phyloP scores from a whole-genome alignment of 139 green algal genomes.

The Microglena sp. region DNA sequence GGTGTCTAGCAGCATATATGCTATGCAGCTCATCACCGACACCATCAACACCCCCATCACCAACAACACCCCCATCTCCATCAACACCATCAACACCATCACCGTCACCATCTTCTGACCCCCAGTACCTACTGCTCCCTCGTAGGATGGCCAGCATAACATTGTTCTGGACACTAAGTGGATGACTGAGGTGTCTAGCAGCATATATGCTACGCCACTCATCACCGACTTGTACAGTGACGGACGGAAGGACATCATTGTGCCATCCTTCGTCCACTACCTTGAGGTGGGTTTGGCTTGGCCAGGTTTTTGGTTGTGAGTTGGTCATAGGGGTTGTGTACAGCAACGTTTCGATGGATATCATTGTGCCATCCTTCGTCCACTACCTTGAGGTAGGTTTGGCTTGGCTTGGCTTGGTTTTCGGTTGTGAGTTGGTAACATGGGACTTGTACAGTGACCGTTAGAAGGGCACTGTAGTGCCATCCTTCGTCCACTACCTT shows the following conservation, averaged over 20 bases:
- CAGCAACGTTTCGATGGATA: conserved; percentile 76
- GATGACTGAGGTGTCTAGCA: conserved; percentile 73
- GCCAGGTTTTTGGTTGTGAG: neutral
- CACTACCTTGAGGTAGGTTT: conserved; percentile 77
- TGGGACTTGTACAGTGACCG: conserved; percentile 61
- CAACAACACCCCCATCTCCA: too few species aligned
- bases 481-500: neutral
- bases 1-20: conserved; percentile 73
- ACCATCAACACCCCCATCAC: too few species aligned
- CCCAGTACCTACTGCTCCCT: too few species aligned
- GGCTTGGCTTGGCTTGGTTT: neutral
- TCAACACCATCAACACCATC: too few species aligned
- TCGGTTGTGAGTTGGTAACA: neutral
- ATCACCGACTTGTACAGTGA: conserved; percentile 92
- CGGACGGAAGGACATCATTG: conserved; percentile 81
- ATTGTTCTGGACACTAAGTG: too few species aligned
- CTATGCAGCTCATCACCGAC: conserved; percentile 89
- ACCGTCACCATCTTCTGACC: too few species aligned
- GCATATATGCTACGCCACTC: conserved; percentile 88
- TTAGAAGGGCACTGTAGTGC: neutral
- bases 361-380: conserved; percentile 90
- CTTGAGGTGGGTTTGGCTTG: conserved; percentile 57
- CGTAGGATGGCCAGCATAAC: too few species aligned
- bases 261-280: conserved; percentile 87
- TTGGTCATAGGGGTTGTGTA: conserved; percentile 35